Evolutionary conservation across 106 monocot genomes (phyloP).

Genomic region (Iris macrosiphon): DNA sequence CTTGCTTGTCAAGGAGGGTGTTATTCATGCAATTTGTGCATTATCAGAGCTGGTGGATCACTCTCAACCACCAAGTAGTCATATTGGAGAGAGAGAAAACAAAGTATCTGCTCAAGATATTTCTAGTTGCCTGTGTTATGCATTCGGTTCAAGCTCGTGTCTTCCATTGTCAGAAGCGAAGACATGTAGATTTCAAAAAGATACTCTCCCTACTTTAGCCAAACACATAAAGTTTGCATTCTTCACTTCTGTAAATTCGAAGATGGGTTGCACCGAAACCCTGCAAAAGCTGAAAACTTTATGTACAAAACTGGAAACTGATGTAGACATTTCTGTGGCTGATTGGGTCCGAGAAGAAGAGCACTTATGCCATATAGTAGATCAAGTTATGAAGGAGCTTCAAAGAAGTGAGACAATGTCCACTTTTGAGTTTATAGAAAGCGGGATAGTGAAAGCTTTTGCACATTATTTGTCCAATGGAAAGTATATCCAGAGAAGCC

Average conservation of each 20-base stretch:
- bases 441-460: conserved; percentile 13
- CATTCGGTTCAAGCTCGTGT: conserved; percentile 22
- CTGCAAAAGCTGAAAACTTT: conserved; percentile 53
- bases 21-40: conserved; percentile 46
- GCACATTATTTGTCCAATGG: conserved; percentile 28
- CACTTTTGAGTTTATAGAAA: conserved; percentile 36
- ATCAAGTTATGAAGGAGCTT: conserved; percentile 5
- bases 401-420: conserved; percentile 9
- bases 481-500: conserved; percentile 6
- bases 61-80: conserved; percentile 4
- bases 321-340: conserved; percentile 7
- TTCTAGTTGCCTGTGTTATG: conserved; percentile 59
- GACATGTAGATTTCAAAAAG: conserved; percentile 39
- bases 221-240: conserved; percentile 36
- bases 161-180: conserved; percentile 12
- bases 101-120: conserved; percentile 6
- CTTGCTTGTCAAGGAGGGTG: conserved; percentile 80
- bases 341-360: conserved; percentile 8
- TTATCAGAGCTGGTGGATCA: conserved; percentile 29
- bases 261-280: conserved; percentile 33
- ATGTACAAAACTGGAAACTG: conserved; percentile 39
- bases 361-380: conserved; percentile 11
- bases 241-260: conserved; percentile 30
- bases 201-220: conserved; percentile 27
- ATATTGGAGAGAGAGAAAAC: conserved; percentile 14